phyloP scores from a whole-genome alignment of 345 rosid species.

The Brassica rapa region DNA sequence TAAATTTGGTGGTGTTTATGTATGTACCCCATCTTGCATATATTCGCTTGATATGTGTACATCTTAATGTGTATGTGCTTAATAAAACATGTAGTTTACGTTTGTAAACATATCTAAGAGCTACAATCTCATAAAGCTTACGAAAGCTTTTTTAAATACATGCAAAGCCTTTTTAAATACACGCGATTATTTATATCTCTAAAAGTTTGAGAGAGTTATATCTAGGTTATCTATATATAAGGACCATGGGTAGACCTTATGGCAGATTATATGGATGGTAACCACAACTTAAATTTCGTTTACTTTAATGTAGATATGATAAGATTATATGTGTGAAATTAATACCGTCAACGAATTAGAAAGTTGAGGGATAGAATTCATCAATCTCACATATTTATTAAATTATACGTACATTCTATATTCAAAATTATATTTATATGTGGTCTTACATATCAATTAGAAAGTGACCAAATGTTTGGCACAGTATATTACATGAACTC shows the following conservation, averaged over 20 bases:
- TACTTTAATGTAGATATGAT: neutral
- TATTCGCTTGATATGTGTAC: slow-evolving; percentile 19
- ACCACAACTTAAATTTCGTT: neutral
- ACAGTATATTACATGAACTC: slow-evolving; percentile 21
- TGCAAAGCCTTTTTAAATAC: neutral
- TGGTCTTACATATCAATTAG: neutral
- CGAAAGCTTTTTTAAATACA: neutral
- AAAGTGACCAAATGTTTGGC: slow-evolving; percentile 10
- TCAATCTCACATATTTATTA: neutral
- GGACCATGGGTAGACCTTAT: neutral
- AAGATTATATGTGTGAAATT: neutral
- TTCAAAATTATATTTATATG: neutral
- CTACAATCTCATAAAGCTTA: slow-evolving; percentile 12
- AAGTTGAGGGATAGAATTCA: neutral
- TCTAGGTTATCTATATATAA: neutral
- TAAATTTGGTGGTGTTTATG: slow-evolving; percentile 23
- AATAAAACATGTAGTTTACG: slow-evolving; percentile 11
- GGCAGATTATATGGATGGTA: slow-evolving; percentile 5
- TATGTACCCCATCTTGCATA: slow-evolving; percentile 21
- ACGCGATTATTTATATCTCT: neutral
- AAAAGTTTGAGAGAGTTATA: neutral
- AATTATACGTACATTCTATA: neutral
- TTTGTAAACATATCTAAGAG: slow-evolving; percentile 13
- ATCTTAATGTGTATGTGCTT: slow-evolving; percentile 10
- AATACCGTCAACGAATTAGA: neutral